Conservation (phyloP, 2,329 filamentous ascomycete species). For the Sphaerulina vaccinii region DNA sequence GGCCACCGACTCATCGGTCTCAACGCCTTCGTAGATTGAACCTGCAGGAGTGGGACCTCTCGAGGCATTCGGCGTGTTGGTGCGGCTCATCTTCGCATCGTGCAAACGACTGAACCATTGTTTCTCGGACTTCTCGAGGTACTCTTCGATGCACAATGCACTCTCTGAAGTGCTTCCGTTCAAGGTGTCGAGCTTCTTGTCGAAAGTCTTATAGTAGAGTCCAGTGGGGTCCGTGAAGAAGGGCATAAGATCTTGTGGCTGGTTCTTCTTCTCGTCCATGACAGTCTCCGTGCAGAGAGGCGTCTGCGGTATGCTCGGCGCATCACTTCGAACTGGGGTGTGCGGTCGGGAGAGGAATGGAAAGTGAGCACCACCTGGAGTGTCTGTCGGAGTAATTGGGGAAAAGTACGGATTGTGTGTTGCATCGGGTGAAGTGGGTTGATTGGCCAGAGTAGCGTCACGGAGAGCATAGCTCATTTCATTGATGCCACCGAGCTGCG, state of each 20-base stretch:
- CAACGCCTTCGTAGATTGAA: conserved; percentile 44
- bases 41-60: conserved; percentile 38
- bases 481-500: conserved; percentile 27
- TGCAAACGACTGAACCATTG: conserved; percentile 63
- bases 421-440: conserved; percentile 14
- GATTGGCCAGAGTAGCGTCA: conserved; percentile 28
- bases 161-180: conserved; percentile 58
- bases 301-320: conserved; percentile 29
- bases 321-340: conserved; percentile 27
- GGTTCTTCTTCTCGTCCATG: conserved; percentile 60
- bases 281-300: conserved; percentile 56
- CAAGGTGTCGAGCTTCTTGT: conserved; percentile 56
- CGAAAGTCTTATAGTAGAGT: conserved; percentile 60
- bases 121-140: conserved; percentile 64
- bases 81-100: conserved; percentile 57
- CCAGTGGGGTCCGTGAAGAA: conserved; percentile 66
- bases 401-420: conserved; percentile 27
- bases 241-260: conserved; percentile 65
- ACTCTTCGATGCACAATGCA: conserved; percentile 64
- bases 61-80: conserved; percentile 36
- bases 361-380: conserved; percentile 26
- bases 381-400: conserved; percentile 24
- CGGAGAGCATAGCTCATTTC: conserved; percentile 35
- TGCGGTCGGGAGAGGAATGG: conserved; percentile 33
- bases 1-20: conserved; percentile 43